phyloP scores from a whole-genome alignment of 306 rosid genomes.

The Parietaria judaica region DNA sequence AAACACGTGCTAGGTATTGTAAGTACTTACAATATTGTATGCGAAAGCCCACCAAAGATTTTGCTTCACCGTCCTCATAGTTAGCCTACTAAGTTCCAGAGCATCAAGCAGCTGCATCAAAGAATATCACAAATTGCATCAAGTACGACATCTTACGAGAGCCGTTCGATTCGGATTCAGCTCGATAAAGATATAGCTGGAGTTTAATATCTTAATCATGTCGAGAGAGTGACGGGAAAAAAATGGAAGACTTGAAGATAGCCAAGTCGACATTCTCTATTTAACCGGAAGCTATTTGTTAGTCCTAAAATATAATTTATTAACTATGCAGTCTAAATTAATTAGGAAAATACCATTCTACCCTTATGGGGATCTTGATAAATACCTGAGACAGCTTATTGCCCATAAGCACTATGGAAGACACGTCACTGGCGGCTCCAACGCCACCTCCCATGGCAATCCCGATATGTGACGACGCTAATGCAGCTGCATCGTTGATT shows the following conservation, averaged over 20 bases:
- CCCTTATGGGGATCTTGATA: neutral
- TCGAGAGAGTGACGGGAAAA: too few relatives aligned
- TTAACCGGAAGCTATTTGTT: neutral
- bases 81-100: conserved; percentile 85
- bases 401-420: conserved; percentile 86
- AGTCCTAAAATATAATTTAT: neutral
- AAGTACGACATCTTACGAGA: neutral
- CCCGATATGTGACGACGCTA: conserved; percentile 82
- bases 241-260: too few relatives aligned
- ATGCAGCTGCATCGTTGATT: conserved; percentile 96
- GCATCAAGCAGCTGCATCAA: conserved; percentile 81
- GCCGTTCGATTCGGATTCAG: too few relatives aligned
- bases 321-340: too few relatives aligned
- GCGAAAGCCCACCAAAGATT: conserved; percentile 98
- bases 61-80: conserved; percentile 91
- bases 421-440: conserved; percentile 98
- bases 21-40: conserved; percentile 78
- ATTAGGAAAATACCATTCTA: neutral
- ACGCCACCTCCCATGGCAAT: conserved; percentile 96
- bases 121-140: conserved; percentile 16
- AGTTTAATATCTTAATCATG: too few relatives aligned
- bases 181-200: too few relatives aligned
- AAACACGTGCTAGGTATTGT: neutral
- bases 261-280: too few relatives aligned
- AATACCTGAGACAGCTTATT: conserved; percentile 82